Conservation (phyloP, 306 rosid species). For the Castanea crenata region DNA sequence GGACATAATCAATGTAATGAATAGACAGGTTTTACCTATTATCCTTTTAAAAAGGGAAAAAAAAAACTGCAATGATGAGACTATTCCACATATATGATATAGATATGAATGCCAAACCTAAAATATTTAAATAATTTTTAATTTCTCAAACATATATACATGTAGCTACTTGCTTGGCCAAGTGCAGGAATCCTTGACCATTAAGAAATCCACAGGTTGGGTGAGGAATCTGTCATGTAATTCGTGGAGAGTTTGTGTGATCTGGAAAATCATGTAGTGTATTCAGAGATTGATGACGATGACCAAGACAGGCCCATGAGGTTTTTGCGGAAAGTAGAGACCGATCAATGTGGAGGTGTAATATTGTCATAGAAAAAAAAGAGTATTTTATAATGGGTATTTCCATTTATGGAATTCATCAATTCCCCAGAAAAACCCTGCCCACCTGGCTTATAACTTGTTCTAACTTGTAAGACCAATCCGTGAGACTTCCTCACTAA, state of each 20-base stretch:
- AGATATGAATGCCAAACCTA: conserved; percentile 39
- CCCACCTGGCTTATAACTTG: conserved; percentile 25
- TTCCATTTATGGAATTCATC: conserved; percentile 40
- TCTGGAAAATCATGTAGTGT: conserved; percentile 22
- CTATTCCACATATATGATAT: conserved; percentile 6
- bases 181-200: conserved; percentile 57
- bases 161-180: conserved; percentile 34
- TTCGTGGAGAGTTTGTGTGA: conserved; percentile 13
- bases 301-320: conserved; percentile 36
- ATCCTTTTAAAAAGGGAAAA: background rate
- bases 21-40: background rate
- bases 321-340: conserved; percentile 37
- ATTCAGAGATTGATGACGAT: conserved; percentile 7
- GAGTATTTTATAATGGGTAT: conserved; percentile 19
- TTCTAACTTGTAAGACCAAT: conserved; percentile 26
- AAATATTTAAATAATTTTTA: conserved; percentile 24
- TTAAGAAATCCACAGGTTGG: conserved; percentile 33
- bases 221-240: conserved; percentile 40
- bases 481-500: conserved; percentile 29
- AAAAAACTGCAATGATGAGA: conserved; percentile 19
- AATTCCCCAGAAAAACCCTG: conserved; percentile 41
- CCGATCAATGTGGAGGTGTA: background rate
- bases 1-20: background rate
- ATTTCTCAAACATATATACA: conserved; percentile 23
- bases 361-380: conserved; percentile 13